Evolutionary conservation across 2,329 filamentous ascomycete species (phyloP).

Genomic region (Monilinia aucupariae): DNA sequence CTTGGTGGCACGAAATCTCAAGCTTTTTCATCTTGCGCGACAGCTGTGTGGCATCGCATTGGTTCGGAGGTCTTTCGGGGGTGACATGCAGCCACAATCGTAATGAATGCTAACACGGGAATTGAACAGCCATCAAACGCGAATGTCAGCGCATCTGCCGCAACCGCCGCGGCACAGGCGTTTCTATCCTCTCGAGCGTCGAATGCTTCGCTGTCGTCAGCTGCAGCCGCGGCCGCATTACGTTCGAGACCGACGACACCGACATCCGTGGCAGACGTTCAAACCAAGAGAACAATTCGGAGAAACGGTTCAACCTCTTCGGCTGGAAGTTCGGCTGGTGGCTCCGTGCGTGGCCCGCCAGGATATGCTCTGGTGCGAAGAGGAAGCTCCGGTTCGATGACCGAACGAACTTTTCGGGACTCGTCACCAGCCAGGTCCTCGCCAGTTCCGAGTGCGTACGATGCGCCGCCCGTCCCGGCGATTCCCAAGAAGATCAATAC

Average conservation of each 20-base stretch:
- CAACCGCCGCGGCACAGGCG: slow-evolving; percentile 75
- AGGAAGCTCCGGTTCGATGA: slow-evolving; percentile 76
- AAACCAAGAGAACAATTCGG: slow-evolving; percentile 79
- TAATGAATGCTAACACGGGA: slow-evolving; percentile 29
- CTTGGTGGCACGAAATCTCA: slow-evolving; percentile 16
- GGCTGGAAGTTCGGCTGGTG: slow-evolving; percentile 45
- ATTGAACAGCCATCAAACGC: slow-evolving; percentile 58
- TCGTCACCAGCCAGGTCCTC: slow-evolving; percentile 55
- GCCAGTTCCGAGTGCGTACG: slow-evolving; percentile 37
- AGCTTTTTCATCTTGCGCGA: slow-evolving; percentile 5
- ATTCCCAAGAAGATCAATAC: slow-evolving; percentile 52
- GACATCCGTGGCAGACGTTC: slow-evolving; percentile 72
- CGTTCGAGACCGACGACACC: slow-evolving; percentile 72
- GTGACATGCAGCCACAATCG: slow-evolving; percentile 12
- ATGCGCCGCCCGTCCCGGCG: slow-evolving; percentile 69
- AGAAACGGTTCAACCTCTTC: slow-evolving; percentile 70
- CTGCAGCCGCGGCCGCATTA: slow-evolving; percentile 81
- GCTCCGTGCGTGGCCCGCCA: slow-evolving; percentile 38
- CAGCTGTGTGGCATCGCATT: slow-evolving; percentile 8
- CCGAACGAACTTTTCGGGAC: slow-evolving; percentile 78
- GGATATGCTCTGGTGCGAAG: slow-evolving; percentile 52
- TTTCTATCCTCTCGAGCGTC: slow-evolving; percentile 65
- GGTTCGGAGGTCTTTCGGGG: not conserved
- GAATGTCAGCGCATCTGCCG: slow-evolving; percentile 65
- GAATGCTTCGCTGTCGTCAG: slow-evolving; percentile 66